Base-by-base conservation (phyloP, 2,329 filamentous ascomycete genomes). In the Trichoderma citrinoviride region DNA sequence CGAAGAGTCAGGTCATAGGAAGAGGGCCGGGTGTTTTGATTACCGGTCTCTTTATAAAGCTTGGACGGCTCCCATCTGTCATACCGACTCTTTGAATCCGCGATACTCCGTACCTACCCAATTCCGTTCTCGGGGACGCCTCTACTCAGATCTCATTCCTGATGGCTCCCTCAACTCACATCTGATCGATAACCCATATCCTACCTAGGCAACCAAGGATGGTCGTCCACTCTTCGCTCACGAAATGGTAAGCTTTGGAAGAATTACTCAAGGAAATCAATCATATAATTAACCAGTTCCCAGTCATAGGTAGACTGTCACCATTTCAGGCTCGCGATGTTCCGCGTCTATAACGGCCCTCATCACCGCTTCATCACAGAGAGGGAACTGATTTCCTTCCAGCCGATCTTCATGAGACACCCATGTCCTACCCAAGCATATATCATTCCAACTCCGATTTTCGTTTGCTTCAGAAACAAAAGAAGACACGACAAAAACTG, bases 391-490 rank as follows among this genome's bases (percentile, higher is more conserved):
- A 27, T 15, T 15, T 37, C 12, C 33, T 37, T 41, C 21, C 52
- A 55, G 41, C 27, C 56, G 25, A 15, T 23, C 25, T 8, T 50
- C 56, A 19, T 58, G 19, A 47, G 25, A 33, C 21, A 7, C 41
- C 15, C 47, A 54, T 49, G 50, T 43, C 40, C 40, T 49, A 60
- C 23, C 54, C 47, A 60, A 44, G 27, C 55, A 54, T 43, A 57
- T 40, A 58, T 60, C 66, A 60, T 64, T 53, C 54, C 65, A 68
- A 54, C 52, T 55, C 53, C 54, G 53, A 50, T 50, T 52, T 52
- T 52, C 55, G 27, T 60, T 46, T 52, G 40, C 27, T 66, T 63
- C 49, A 21, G n/a, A 47, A 47, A 21, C 19, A 21, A 25, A 21
- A 60, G 5, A 40, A 40, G 14, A 25, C 37, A 49, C 7, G 25